Evolutionary conservation across 2,329 filamentous ascomycete genomes (phyloP).

Genomic region (Fusarium sublunatum): DNA sequence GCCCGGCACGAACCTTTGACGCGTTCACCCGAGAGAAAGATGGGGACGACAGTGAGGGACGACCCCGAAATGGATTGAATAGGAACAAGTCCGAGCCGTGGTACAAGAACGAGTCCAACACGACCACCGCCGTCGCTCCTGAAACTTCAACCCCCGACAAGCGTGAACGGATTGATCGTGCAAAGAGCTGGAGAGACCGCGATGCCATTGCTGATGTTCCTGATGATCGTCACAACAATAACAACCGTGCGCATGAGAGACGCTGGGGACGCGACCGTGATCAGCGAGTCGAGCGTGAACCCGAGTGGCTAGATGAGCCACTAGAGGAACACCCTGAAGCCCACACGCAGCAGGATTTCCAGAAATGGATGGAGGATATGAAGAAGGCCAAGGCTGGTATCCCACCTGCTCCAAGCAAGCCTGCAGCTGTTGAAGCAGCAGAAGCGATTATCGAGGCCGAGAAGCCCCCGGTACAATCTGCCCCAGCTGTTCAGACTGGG

Average conservation of each 20-base stretch:
- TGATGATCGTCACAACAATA: conserved; percentile 67
- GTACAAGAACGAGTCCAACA: conserved; percentile 70
- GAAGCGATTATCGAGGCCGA: conserved; percentile 58
- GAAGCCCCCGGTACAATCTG: conserved; percentile 67
- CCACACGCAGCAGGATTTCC: conserved; percentile 90
- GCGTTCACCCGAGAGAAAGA: conserved; percentile 62
- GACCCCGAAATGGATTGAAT: conserved; percentile 72
- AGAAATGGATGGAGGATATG: conserved; percentile 94
- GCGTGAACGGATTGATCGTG: conserved; percentile 67
- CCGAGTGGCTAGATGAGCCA: conserved; percentile 88
- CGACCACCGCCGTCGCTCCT: conserved; percentile 13
- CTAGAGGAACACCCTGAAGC: conserved; percentile 74
- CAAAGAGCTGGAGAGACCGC: conserved; percentile 71
- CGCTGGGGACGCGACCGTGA: conserved; percentile 69
- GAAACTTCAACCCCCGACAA: conserved; percentile 52
- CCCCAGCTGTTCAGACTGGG: conserved; percentile 72
- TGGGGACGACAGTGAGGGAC: conserved; percentile 63
- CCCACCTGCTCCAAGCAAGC: conserved; percentile 53
- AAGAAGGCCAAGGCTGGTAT: conserved; percentile 69
- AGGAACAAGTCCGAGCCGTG: conserved; percentile 79
- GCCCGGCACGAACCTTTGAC: conserved; percentile 62
- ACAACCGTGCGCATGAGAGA: conserved; percentile 59
- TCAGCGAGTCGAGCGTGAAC: conserved; percentile 78
- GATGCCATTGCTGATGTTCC: conserved; percentile 55
- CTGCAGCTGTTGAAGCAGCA: conserved; percentile 48